Evolutionary conservation across 805 yeast species (phyloP), one percentile per base, ranked within the genome.

Genomic region (Candida michaelii): DNA sequence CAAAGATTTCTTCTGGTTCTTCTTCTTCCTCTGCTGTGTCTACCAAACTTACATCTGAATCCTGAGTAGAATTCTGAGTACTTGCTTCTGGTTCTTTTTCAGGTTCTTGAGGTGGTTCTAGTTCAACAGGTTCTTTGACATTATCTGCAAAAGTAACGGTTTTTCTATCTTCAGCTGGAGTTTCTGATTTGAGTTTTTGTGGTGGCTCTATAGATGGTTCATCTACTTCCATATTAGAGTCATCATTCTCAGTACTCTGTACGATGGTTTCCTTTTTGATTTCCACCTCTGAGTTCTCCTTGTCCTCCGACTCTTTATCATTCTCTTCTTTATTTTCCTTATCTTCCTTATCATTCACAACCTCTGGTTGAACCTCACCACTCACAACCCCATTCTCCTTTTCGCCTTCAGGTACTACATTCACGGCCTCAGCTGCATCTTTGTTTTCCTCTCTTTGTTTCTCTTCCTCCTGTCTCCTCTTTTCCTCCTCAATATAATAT

Each of bases 1-100:
- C 83, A 51, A 71, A 80, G 0, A 68, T 46, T 19, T 56, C 59
- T 8, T 56, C 51, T 16, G 42, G 46, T 15, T 25, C 39, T 18
- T 35, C 43, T 27, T 39, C 34, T 13, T 11, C 36, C 19, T 27
- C 31, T n/a, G 8, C 29, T 12, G 24, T 12, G 10, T 31, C 35
- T 4, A 15, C n/a, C 15, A 31, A 14, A 12, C 37, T 23, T 27
- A 17, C 10, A 27, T 17, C 35, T 31, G 17, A 17, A 18, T 31
- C 35, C 18, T 21, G 35, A 3, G 25, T 31, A 25, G 27, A 14
- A 27, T 23, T 36, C 24, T 14, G 11, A 14, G 19, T 19, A n/a
- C n/a, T n/a, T 15, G 12, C 17, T 23, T 23, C 13, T 19, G 15
- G n/a, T 18, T 11, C 16, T 15, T 25, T 27, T 30, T 15, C 32